Base-by-base conservation (phyloP, 768 basidiomycete genomes). In the Rhizopogon vinicolor region DNA sequence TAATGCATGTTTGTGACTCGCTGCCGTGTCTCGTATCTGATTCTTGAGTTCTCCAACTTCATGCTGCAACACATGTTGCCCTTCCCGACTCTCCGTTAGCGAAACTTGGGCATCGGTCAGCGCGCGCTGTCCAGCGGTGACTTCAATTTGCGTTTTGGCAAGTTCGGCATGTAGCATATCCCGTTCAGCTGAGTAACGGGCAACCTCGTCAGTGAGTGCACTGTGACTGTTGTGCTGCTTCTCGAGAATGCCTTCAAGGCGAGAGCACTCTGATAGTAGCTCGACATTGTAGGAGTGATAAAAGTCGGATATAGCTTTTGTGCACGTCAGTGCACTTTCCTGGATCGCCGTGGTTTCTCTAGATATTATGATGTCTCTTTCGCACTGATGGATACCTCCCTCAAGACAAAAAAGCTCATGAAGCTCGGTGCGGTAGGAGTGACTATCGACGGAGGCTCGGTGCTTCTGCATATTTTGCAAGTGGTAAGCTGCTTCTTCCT, bases 161-260 rank as follows among this genome's bases (percentile, higher is more conserved):
- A 84, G 65, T 31, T 78, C 72, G 3, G 72, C 62, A 9, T 67
- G 68, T 18, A 78, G 76, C 1, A 74, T 74, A 55, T 79, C 72
- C 18, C 75, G 77, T 2, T 74, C 71, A 5, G 71, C 70, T 18
- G 75, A 58, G 5, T 77, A 70, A 14, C 69, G 72, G 0, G 74
- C 66, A 5, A 84, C 70, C 53, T 82, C 75, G 7, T 64, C 58
- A 8, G 59, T 55, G 18, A 70, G 66, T 14, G 45, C 51, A 13
- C 58, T 60, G 44, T 61, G 64, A 22, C 58, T 44, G 28, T 54
- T 43, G 31, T 50, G 56, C 41, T 68, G 68, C 57, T 56, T 55
- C 18, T 39, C 55, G 7, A n/a, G n/a, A 8, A 44, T 22, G 9
- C 42, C 49, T 25, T 63, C 60, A 52, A 64, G 44, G 2, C 7